Conservation (phyloP, 176 grass and related monocot genomes). For the Calamus simplicifolius region DNA sequence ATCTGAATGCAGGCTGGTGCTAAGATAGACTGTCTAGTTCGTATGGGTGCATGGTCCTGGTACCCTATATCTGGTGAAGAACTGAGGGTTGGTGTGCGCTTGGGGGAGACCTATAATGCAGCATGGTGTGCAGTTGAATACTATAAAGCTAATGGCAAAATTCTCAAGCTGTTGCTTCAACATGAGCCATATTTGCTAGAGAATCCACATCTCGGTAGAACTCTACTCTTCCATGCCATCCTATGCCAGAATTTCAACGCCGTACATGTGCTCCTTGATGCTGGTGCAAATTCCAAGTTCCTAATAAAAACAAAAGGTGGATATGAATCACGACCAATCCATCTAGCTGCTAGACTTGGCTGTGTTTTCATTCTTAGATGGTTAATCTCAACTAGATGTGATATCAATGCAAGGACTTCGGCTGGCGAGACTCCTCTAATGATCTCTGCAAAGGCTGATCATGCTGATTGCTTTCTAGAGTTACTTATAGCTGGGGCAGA, state of each 20-base stretch:
- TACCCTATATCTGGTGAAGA: constrained; percentile 40
- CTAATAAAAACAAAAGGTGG: constrained; percentile 27
- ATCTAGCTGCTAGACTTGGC: constrained; percentile 48
- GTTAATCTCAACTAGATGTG: constrained; percentile 27
- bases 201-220: constrained; percentile 39
- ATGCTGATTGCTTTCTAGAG: constrained; percentile 45
- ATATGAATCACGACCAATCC: constrained; percentile 36
- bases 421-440: constrained; percentile 53
- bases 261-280: constrained; percentile 32
- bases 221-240: constrained; percentile 57
- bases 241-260: constrained; percentile 53
- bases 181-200: constrained; percentile 46
- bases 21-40: constrained; percentile 33
- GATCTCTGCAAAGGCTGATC: constrained; percentile 33
- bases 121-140: constrained; percentile 56
- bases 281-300: constrained; percentile 50
- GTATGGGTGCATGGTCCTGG: constrained; percentile 54
- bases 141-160: constrained; percentile 40
- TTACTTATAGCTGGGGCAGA: constrained; percentile 46
- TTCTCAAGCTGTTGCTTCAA: constrained; percentile 39
- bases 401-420: constrained; percentile 35
- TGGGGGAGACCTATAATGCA: constrained; percentile 44
- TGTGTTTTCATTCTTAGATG: constrained; percentile 26
- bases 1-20: constrained; percentile 38
- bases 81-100: constrained; percentile 44